Percentiles rank a stretch among this genome's conserved stretches.
Evolutionary conservation across 2,329 filamentous ascomycete species (phyloP).

Genomic region (Neonectria magnoliae): DNA sequence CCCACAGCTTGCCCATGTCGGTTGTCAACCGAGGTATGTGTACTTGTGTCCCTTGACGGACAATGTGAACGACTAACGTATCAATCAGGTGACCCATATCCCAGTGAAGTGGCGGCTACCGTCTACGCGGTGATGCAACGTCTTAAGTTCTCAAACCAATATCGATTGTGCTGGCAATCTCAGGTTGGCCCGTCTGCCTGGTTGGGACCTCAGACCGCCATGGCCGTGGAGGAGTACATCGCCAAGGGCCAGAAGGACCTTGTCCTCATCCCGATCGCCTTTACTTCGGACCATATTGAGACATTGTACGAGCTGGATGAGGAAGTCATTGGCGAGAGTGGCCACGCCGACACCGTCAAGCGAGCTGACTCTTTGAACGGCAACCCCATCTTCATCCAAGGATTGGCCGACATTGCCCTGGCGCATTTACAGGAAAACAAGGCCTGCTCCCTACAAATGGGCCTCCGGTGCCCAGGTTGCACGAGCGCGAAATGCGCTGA

Average conservation of each 20-base stretch:
- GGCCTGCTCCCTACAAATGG: conserved; percentile 84
- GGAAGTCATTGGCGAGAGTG: conserved; percentile 91
- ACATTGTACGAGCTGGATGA: conserved; percentile 93
- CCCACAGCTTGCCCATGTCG: conserved; percentile 95
- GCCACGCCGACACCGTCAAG: conserved; percentile 82
- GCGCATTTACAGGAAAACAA: conserved; percentile 76
- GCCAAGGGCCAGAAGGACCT: conserved; percentile 92
- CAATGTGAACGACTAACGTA: conserved; percentile 39
- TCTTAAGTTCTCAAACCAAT: conserved; percentile 87
- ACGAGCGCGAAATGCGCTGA: conserved; percentile 88
- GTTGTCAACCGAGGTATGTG: conserved; percentile 86
- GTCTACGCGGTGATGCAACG: conserved; percentile 97
- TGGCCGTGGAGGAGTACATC: conserved; percentile 88
- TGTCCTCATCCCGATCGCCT: conserved; percentile 92
- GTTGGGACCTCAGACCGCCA: conserved; percentile 92
- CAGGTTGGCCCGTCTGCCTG: conserved; percentile 96
- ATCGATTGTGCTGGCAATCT: conserved; percentile 96
- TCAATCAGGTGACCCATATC: conserved; percentile 85
- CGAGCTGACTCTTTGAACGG: conserved; percentile 93
- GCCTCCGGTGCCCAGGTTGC: conserved; percentile 90
- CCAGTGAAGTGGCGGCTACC: conserved; percentile 93
- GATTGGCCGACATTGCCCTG: conserved; percentile 87
- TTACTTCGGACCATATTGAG: conserved; percentile 99
- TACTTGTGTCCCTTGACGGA: neutral
- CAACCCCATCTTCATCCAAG: conserved; percentile 88